phyloP scores from a whole-genome alignment of 2,329 filamentous ascomycete species.

The Aspergillus pseudotamarii region DNA sequence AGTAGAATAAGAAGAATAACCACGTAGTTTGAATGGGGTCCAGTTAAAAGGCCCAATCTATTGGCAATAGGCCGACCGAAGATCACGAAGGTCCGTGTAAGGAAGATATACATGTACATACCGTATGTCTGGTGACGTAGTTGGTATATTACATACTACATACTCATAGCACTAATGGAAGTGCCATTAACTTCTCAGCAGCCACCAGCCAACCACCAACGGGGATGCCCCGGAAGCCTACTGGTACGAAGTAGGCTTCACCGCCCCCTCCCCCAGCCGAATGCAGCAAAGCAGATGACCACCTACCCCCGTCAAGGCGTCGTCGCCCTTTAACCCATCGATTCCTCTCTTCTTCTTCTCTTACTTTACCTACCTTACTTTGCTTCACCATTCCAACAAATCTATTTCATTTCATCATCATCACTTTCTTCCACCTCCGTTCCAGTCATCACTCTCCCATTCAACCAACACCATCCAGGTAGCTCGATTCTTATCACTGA shows the following conservation, averaged over 20 bases:
- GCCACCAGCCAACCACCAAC: conserved; percentile 6
- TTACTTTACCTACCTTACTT: conserved; percentile 9
- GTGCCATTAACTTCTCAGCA: neutral
- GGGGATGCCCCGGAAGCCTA: conserved; percentile 6
- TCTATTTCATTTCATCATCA: conserved; percentile 5
- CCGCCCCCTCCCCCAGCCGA: conserved; percentile 27
- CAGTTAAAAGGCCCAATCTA: neutral
- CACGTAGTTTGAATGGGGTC: neutral
- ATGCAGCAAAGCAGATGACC: conserved; percentile 23
- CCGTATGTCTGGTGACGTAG: neutral
- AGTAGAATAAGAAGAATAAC: neutral
- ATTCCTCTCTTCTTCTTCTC: conserved; percentile 19
- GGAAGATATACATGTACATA: neutral
- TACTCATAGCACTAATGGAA: neutral
- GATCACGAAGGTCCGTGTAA: neutral
- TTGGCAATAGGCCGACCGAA: neutral
- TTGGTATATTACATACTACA: neutral
- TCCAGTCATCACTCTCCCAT: neutral
- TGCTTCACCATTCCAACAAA: conserved; percentile 7
- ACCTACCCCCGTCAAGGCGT: conserved; percentile 18
- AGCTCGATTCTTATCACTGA: conserved; percentile 1
- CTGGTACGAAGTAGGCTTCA: conserved; percentile 16
- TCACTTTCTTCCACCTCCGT: neutral
- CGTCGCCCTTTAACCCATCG: conserved; percentile 22
- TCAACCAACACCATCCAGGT: neutral